Conservation (phyloP, 805 yeast species). For the Saccharomycopsis lassenensis region DNA sequence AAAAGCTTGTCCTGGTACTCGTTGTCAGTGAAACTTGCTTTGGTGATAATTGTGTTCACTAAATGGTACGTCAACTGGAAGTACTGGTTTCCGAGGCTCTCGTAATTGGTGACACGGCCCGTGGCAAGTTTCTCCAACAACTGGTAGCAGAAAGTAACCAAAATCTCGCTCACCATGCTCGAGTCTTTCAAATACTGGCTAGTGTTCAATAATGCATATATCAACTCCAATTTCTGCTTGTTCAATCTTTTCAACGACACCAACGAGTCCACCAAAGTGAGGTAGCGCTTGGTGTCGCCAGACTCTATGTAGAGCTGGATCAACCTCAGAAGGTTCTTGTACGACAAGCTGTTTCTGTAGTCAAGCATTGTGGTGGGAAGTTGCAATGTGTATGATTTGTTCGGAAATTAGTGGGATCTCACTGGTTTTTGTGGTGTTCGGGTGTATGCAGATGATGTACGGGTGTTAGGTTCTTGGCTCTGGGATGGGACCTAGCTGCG, state of each 20-base stretch:
- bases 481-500: too few relatives aligned
- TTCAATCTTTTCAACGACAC: background rate
- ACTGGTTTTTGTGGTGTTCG: too few relatives aligned
- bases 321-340: slow-evolving; percentile 5
- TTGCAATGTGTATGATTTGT: too few relatives aligned
- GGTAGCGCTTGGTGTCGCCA: background rate
- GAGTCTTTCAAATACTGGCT: background rate
- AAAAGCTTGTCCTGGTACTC: background rate
- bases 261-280: slow-evolving; percentile 1
- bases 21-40: background rate
- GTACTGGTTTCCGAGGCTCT: slow-evolving; percentile 1
- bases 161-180: background rate
- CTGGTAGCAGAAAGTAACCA: background rate
- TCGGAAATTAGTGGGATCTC: too few relatives aligned
- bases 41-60: slow-evolving; percentile 6
- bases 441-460: too few relatives aligned
- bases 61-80: slow-evolving; percentile 12
- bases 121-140: background rate
- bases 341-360: too few relatives aligned
- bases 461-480: too few relatives aligned
- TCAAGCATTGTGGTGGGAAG: too few relatives aligned
- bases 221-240: slow-evolving; percentile 6
- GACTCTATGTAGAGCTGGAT: slow-evolving; percentile 1
- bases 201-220: slow-evolving; percentile 11
- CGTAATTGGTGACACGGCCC: background rate